Evolutionary conservation across 164 flowering plant species (phyloP), one percentile per base, ranked within the genome.

Genomic region (Warburgia ugandensis): DNA sequence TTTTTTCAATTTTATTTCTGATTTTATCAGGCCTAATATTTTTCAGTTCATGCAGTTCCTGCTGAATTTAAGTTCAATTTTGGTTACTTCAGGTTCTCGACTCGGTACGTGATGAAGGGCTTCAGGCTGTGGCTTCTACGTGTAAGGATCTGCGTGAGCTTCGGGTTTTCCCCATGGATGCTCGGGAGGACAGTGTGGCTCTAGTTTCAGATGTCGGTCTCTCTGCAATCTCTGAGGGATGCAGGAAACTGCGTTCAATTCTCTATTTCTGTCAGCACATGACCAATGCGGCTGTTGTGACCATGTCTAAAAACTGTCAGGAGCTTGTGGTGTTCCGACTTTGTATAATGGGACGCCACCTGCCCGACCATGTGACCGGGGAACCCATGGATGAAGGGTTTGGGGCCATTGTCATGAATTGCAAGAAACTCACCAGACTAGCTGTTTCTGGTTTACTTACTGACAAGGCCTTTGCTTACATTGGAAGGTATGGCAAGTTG

Each of bases 351-450:
- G 90, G 80, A 2, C 83, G 82, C 6, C 84, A 64, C 58, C 60
- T 55, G 29, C 90, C 96, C 25, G 96, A 87, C 55, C 79, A 71
- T 45, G n/a, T 68, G 16, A 87, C 96, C 14, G 66, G 70, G 7
- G 67, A 80, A 52, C 86, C 96, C 19, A 82, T 87, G 89, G 96
- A 87, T 65, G 90, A 81, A 64, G 96, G 96, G 13, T 84, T 87
- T 72, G 90, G 92, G 22, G 89, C 96, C 56, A 87, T 87, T 55
- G 92, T 87, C 32, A 77, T 52, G 80, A 81, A 84, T 53, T 87
- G 92, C 52, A 80, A 77, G 72, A 78, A 78, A 60, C 87, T 87
- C 35, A 84, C 85, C 3, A 73, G 92, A 27, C 82, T 87, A 44
- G 86, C 92, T 1, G 61, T 73, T 13, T 87, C 96, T 32, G 92